Base-by-base conservation (phyloP, 2,329 filamentous ascomycete species). In the Ceratocystis cacaofunesta region DNA sequence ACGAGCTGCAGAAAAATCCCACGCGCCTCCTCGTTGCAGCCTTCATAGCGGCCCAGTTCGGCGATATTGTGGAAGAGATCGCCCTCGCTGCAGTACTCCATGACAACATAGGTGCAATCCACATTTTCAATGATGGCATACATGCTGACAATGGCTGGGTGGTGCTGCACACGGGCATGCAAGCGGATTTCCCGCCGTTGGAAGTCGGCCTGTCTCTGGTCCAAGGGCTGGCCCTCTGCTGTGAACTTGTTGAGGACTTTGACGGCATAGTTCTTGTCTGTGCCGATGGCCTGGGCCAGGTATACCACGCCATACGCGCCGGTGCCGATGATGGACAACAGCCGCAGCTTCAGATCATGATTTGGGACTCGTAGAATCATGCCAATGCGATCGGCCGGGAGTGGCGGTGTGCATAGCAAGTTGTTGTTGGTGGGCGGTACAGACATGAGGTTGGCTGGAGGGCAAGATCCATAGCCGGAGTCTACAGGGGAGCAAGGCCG, bases 41-140 rank as follows among this genome's bases (percentile, higher is more conserved):
- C 89, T 71, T 96, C 86, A 75, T 95, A 99, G 75, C 90, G 89
- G 74, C 91, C 89, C 72, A 89, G 85, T 76, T 97, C 92, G 68
- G 94, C 97, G 77, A 99, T 99, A 78, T 95, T 96, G 75, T 89
- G 88, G 78, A 99, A 99, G 69, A 99, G 78, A 75, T 99, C 94
- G 73, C 94, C 94, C 75, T 97, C 94, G 5, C 91, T 90, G 78
- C 92, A 97, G 76, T 92, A 97, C 76, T 99, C 94, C 74, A 99
- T 83, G 70, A 99, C 88, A 71, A 97, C 92, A 77, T 90, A 97
- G 69, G 92, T 95, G 81, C 91, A 96, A 75, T 96, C 91, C 68
- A 84, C 80, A 72, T 89, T 87, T 76, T 96, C 90, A 79, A 97
- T 85, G 73, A 97, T 96, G 80, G 94, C 92, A 70, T 90, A 81